A percentile compares a stretch with the other conserved stretches of the same genome.
Conservation (phyloP, 768 basidiomycete species). For the Dioszegia crocea region DNA sequence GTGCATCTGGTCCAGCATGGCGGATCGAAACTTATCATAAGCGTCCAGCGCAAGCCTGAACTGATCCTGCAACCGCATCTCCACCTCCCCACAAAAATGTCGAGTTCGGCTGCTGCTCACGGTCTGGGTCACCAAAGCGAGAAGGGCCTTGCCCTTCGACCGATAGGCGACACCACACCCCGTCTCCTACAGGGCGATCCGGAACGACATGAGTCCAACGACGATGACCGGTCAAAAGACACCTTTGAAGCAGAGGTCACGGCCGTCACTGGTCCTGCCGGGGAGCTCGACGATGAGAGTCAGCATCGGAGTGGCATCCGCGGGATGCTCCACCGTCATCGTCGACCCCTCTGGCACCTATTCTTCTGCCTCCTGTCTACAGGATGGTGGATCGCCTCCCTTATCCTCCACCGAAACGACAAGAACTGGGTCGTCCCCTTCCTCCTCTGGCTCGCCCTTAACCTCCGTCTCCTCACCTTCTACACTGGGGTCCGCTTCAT, state of each 20-base stretch:
- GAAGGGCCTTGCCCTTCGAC: neutral
- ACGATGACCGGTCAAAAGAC: neutral
- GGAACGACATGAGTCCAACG: neutral
- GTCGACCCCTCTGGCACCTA: conserved; percentile 6
- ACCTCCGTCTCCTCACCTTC: conserved; percentile 13
- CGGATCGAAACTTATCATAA: no score
- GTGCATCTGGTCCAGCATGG: no score
- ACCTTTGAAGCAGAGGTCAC: neutral
- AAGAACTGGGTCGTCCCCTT: conserved; percentile 19
- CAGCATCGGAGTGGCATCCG: neutral
- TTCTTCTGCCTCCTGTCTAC: conserved; percentile 15
- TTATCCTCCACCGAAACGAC: conserved; percentile 14
- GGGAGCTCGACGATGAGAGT: neutral
- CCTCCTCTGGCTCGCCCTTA: conserved; percentile 18
- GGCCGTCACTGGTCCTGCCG: neutral
- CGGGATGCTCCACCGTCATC: conserved; percentile 1
- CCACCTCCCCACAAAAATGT: neutral
- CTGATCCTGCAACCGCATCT: no score
- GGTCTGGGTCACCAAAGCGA: neutral
- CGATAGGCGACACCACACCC: neutral
- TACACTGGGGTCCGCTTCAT: conserved; percentile 8
- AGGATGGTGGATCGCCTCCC: conserved; percentile 20
- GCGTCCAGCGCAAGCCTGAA: no score
- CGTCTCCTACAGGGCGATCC: neutral
- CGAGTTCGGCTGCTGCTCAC: neutral